phyloP scores from a whole-genome alignment of 73 alveolate genomes.

The Paraurostyla sp. region DNA sequence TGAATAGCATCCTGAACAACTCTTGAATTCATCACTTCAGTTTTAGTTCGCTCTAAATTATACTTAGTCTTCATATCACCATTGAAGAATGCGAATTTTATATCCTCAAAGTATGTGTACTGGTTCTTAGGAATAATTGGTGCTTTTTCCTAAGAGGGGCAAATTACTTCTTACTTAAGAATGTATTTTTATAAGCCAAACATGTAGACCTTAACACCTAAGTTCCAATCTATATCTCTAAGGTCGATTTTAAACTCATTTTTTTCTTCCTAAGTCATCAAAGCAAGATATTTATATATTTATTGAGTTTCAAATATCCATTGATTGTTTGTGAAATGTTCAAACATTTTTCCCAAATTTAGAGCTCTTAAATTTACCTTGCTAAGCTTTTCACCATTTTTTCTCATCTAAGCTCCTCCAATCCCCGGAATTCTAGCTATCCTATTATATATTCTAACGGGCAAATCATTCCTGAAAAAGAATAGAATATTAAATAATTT shows the following conservation, averaged over 20 bases:
- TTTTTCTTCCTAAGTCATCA: constrained; percentile 72
- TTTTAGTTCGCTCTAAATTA: neutral
- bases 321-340: constrained; percentile 74
- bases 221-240: constrained; percentile 82
- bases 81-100: neutral
- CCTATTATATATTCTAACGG: constrained; percentile 60
- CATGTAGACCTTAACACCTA: constrained; percentile 63
- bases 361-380: constrained; percentile 37
- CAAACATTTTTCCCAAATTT: constrained; percentile 20
- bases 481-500: neutral
- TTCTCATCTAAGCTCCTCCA: constrained; percentile 74
- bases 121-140: constrained; percentile 25
- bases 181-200: constrained; percentile 87
- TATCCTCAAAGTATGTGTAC: constrained; percentile 29
- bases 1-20: neutral
- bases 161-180: constrained; percentile 77
- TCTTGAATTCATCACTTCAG: neutral
- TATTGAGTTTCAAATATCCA: constrained; percentile 82
- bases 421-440: constrained; percentile 56
- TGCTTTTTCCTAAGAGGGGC: constrained; percentile 8
- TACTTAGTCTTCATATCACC: neutral
- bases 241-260: constrained; percentile 76
- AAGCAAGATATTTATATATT: constrained; percentile 27
- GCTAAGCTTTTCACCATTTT: constrained; percentile 68
- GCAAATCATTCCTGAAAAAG: constrained; percentile 53